Evolutionary conservation across 345 rosid species (phyloP), one percentile per base, ranked within the genome.

Genomic region (Diplotaxis tenuifolia): DNA sequence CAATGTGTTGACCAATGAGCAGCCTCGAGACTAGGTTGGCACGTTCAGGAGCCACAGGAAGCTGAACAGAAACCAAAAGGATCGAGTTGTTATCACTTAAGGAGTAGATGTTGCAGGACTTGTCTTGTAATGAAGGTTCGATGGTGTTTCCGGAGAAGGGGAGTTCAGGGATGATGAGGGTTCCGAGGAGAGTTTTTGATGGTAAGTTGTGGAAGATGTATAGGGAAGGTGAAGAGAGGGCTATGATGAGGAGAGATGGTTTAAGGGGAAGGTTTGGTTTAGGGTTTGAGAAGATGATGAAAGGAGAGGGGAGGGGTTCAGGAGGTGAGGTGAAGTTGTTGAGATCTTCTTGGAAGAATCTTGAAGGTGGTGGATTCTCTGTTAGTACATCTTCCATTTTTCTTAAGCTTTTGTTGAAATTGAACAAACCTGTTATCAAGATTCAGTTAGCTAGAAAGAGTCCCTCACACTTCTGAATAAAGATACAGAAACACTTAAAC

Each of bases 281-380:
- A 21, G 83, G 89, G 54, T 82, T 81, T 29, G 96, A 75, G 59
- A 95, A 72, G 73, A 87, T 0, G 20, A 90, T 80, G 84, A 92
- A 87, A 15, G 99, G 99, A 53, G 83, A 79, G 0, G 98, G 91
- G 72, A 86, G 81, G 21, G 86, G 68, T 9, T 82, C 84, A 0
- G 80, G 78, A 25, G 86, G 86, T 12, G 76, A 67, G 9, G 86
- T 49, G 64, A 92, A 95, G 81, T 86, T 95, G 87, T 88, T 89
- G 38, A 95, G 96, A 75, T 95, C 99, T 75, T 95, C 99, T 85
- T 85, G 88, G 49, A 88, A 85, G 82, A 95, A 92, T 81, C 98
- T 87, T 40, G 99, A 90, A 63, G 99, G 98, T 36, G 96, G 97
- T 18, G 99, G 96, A 29, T 87, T 83, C 84, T 95, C 96, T 0